A percentile compares a stretch with the other conserved stretches of the same genome.
These are phyloP conservation scores for Salix viminalis DNA, from an alignment of 345 rosid species.

Conservation along the genomic window DNA sequence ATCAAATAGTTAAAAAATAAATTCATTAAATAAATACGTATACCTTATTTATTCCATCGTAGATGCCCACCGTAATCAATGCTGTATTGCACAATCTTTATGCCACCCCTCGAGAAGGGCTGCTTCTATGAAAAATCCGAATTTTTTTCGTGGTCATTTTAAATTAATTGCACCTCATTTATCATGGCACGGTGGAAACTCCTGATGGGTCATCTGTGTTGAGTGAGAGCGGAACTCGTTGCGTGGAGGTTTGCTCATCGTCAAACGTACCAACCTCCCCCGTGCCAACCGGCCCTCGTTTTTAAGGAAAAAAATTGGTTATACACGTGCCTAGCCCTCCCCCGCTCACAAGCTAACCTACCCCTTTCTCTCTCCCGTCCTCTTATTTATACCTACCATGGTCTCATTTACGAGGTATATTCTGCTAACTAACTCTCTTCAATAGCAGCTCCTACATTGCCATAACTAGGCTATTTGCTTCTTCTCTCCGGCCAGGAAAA, in stretches of 20 bases:
- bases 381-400: background rate
- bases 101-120: background rate
- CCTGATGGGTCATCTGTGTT: background rate
- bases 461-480: background rate
- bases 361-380: background rate
- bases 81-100: background rate
- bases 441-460: background rate
- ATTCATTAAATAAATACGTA: background rate
- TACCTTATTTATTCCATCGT: background rate
- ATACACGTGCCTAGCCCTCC: background rate
- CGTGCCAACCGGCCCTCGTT: slow-evolving; percentile 9
- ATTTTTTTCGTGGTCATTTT: background rate
- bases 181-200: background rate
- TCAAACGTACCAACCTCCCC: background rate
- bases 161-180: background rate
- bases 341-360: background rate
- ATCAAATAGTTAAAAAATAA: too few species aligned
- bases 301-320: too few species aligned
- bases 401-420: background rate
- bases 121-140: background rate
- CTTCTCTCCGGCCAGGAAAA: background rate
- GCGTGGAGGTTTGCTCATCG: background rate
- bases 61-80: background rate
- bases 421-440: background rate
- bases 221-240: too few species aligned